phyloP scores from a whole-genome alignment of 2,329 filamentous ascomycete species.

The Ophiobolus disseminans region DNA sequence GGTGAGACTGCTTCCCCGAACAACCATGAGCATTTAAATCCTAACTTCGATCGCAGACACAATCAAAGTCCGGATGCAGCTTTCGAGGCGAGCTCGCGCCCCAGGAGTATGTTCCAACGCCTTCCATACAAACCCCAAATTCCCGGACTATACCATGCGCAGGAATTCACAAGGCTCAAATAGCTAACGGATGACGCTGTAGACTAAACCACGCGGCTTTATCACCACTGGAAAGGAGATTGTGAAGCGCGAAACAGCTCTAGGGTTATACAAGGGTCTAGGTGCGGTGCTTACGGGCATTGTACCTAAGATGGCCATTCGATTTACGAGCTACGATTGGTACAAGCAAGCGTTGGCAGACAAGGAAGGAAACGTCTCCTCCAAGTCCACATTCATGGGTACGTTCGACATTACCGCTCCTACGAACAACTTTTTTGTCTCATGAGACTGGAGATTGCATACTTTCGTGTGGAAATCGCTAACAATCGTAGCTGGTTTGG shows the following conservation, averaged over 20 bases:
- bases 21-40: background rate
- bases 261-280: conserved; percentile 97
- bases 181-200: conserved; percentile 10
- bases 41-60: conserved; percentile 69
- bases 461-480: conserved; percentile 11
- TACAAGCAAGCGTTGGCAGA: conserved; percentile 87
- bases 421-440: background rate
- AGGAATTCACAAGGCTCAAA: background rate
- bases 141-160: background rate
- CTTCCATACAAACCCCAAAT: background rate
- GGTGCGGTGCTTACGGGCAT: conserved; percentile 96
- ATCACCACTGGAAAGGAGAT: conserved; percentile 85
- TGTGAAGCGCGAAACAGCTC: conserved; percentile 84
- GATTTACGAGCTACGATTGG: conserved; percentile 95
- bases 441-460: background rate
- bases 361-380: conserved; percentile 70
- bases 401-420: conserved; percentile 38
- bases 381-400: conserved; percentile 75
- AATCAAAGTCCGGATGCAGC: conserved; percentile 99
- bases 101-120: conserved; percentile 68
- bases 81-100: conserved; percentile 81
- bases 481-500: conserved; percentile 72
- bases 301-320: conserved; percentile 98
- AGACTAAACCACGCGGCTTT: conserved; percentile 83
- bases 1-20: conserved; percentile 59